phyloP scores from a whole-genome alignment of 352 stramenopile species.

The Sclerospora graminicola region DNA sequence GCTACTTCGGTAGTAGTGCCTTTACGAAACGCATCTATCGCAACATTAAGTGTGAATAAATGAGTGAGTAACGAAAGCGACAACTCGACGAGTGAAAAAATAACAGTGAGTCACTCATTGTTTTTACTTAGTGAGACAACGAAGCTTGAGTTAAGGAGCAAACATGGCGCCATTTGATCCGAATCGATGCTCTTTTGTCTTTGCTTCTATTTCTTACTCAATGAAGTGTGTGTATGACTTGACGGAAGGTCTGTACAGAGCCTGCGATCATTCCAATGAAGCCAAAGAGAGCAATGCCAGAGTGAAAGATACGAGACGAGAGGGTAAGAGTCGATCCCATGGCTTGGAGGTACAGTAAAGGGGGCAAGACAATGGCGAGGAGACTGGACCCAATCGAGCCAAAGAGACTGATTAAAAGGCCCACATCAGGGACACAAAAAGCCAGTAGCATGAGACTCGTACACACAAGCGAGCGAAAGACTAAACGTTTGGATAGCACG shows the following conservation, averaged over 20 bases:
- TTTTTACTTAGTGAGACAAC: no score
- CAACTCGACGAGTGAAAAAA: not conserved
- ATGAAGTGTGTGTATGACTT: no score
- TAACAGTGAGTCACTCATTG: no score
- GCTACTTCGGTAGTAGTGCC: conserved; percentile 83
- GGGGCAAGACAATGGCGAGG: conserved; percentile 68
- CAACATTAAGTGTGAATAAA: conserved; percentile 92
- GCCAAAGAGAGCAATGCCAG: no score
- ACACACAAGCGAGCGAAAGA: conserved; percentile 78
- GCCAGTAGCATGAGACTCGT: conserved; percentile 62
- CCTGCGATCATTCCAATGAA: no score
- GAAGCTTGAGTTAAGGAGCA: no score
- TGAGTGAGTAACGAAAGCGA: conserved; percentile 8
- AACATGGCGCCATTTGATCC: no score
- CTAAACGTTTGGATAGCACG: no score
- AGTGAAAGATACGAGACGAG: no score
- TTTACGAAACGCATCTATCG: conserved; percentile 94
- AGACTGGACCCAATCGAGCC: conserved; percentile 72
- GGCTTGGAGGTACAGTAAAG: conserved; percentile 48
- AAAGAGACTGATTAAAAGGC: conserved; percentile 71
- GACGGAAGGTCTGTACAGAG: no score
- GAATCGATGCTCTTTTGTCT: no score
- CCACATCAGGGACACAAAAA: conserved; percentile 62
- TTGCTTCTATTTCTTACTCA: no score
- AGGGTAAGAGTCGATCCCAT: conserved; percentile 16